These are phyloP conservation scores for Yamadazyma akitaensis DNA, from an alignment of 805 yeast species.

Conservation along the genomic window DNA sequence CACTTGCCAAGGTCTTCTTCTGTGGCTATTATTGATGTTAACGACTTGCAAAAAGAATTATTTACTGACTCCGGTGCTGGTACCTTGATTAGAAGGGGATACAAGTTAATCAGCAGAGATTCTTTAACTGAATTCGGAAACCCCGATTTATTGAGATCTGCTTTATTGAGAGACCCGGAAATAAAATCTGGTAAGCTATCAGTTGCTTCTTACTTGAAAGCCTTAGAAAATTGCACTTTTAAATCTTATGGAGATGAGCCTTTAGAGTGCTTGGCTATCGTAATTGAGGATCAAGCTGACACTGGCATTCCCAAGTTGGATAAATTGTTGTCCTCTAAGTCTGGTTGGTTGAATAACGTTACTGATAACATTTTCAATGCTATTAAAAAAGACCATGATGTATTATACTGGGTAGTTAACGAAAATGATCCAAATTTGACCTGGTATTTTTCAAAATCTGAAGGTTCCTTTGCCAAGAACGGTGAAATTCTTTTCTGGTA, in stretches of 20 bases:
- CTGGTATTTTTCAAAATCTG: constrained; percentile 90
- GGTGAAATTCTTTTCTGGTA: constrained; percentile 95
- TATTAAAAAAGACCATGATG: constrained; percentile 65
- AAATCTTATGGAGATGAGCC: constrained; percentile 94
- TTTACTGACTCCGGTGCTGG: constrained; percentile 99
- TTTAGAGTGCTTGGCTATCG: constrained; percentile 88
- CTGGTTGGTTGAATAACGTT: constrained; percentile 97
- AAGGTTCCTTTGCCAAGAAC: constrained; percentile 87
- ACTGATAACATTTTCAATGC: constrained; percentile 91
- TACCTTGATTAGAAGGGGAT: constrained; percentile 95
- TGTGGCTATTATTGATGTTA: constrained; percentile 94
- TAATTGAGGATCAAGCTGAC: constrained; percentile 42
- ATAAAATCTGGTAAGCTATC: constrained; percentile 66
- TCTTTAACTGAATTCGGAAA: constrained; percentile 65
- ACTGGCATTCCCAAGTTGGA: constrained; percentile 63
- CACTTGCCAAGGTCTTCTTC: constrained; percentile 95
- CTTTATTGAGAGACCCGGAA: constrained; percentile 73
- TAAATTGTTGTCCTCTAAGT: constrained; percentile 79
- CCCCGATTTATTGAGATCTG: constrained; percentile 74
- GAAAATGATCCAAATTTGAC: constrained; percentile 89
- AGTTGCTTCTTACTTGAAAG: constrained; percentile 77
- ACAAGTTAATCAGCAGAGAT: constrained; percentile 72
- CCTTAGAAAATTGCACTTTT: constrained; percentile 59
- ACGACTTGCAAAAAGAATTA: constrained; percentile 93
- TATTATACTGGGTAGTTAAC: constrained; percentile 82